Percentiles rank a stretch among this genome's conserved stretches.
These are phyloP conservation scores for Linum trigynum DNA, from an alignment of 345 rosid species.

Conservation along the genomic window DNA sequence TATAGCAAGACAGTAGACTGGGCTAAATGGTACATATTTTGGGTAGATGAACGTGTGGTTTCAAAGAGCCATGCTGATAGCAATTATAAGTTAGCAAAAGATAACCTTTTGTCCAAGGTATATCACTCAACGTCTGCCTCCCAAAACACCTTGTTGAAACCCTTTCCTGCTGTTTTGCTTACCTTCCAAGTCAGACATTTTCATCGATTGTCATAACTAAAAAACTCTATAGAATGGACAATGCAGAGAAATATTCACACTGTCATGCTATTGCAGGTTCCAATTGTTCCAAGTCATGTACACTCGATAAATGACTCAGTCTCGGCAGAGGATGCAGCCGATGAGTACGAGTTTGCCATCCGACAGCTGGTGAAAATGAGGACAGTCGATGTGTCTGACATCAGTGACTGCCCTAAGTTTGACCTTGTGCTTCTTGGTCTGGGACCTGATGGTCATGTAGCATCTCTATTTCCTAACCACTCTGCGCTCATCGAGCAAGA, in stretches of 20 bases:
- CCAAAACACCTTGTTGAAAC: no score
- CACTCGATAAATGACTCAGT: constrained; percentile 70
- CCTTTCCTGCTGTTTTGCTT: no score
- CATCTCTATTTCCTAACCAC: constrained; percentile 78
- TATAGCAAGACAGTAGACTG: constrained; percentile 81
- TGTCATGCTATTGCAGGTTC: constrained; percentile 38
- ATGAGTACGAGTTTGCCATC: constrained; percentile 57
- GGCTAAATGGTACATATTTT: constrained; percentile 77
- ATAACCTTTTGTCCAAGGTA: constrained; percentile 67
- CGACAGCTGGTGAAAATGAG: constrained; percentile 65
- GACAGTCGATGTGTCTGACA: constrained; percentile 53
- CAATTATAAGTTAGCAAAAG: constrained; percentile 83
- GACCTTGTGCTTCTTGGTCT: constrained; percentile 82
- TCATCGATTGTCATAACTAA: no score
- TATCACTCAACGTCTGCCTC: not conserved
- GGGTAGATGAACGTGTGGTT: constrained; percentile 82
- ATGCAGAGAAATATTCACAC: not conserved
- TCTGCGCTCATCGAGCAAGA: constrained; percentile 42
- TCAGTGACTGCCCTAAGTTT: constrained; percentile 80
- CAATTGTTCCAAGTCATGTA: constrained; percentile 62
- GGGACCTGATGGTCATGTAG: constrained; percentile 87
- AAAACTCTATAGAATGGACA: no score
- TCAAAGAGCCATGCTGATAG: constrained; percentile 72
- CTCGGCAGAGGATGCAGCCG: constrained; percentile 77
- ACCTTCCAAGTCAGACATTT: no score